Evolutionary conservation across 2,329 filamentous ascomycete genomes (phyloP), one percentile per base, ranked within the genome.

Genomic region (Botrytis fabae): DNA sequence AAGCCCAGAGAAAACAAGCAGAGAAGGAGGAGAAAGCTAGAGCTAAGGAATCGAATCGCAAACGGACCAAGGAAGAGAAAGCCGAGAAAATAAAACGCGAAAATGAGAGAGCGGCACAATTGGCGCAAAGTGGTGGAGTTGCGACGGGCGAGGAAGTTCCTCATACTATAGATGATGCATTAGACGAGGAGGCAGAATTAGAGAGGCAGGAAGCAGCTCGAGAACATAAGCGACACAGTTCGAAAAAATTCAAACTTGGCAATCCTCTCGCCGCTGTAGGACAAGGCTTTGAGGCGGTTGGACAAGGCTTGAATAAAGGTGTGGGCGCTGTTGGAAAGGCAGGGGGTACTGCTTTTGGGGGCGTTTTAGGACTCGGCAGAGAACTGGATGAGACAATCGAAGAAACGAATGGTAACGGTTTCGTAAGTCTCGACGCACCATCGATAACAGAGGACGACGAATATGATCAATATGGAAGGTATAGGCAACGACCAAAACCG

Each of bases 1-100:
- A 91, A 80, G 90, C 90, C 22, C 90, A 98, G 77, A 83, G 92
- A n/a, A 92, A 95, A 80, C 85, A 90, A 78, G 81, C 75, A 14
- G 75, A 74, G 32, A 80, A 80, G 73, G 79, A 79, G 8, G 78
- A 81, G 73, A 83, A 85, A 68, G 82, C 78, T n/a, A 83, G 85
- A 1, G 88, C 90, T n/a, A 88, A 85, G 73, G 86, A 86, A 72
- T 82, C 84, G n/a, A 79, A 76, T 70, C 71, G 48, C 4, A 78
- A 76, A 61, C 72, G 74, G 16, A 78, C 75, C 1, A 80, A 79
- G 69, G 72, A 77, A 71, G 80, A 82, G 72, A 83, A 83, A 70
- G 83, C 80, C 22, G 73, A 81, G 46, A 77, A 75, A 10, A 64
- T 77, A 44, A 75, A 77, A 48, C 40, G 65, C 1, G 79, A 79